phyloP scores from a whole-genome alignment of 257 asterid genomes.

The Solanum clarkiae region DNA sequence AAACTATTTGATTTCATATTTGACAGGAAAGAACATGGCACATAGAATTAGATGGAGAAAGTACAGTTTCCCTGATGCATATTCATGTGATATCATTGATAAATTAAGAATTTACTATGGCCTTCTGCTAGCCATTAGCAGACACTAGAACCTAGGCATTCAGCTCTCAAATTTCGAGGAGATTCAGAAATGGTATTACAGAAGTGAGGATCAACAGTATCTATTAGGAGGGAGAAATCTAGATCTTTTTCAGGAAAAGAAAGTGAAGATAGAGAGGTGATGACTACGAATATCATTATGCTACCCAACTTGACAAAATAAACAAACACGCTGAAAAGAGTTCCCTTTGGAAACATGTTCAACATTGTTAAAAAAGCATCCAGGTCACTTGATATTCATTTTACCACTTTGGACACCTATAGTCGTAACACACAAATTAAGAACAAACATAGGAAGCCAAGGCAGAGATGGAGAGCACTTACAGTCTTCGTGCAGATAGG shows the following conservation, averaged over 20 bases:
- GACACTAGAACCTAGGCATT: background rate
- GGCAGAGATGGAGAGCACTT: background rate
- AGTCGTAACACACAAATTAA: background rate
- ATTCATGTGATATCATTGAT: background rate
- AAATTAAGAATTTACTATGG: background rate
- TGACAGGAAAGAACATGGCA: background rate
- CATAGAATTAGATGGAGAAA: background rate
- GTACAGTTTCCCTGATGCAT: background rate
- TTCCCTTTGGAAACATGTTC: background rate
- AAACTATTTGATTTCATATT: background rate
- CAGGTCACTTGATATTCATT: background rate
- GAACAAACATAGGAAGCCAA: background rate
- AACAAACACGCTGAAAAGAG: background rate
- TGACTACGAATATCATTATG: background rate
- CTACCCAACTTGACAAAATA: background rate
- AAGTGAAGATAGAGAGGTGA: background rate
- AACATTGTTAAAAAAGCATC: background rate
- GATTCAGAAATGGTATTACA: background rate
- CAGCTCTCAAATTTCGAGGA: background rate
- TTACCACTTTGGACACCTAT: background rate
- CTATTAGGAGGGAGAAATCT: background rate
- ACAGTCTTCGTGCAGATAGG: conserved; percentile 71
- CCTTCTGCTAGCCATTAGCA: background rate
- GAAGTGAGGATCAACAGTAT: background rate
- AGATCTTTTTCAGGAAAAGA: background rate